Evolutionary conservation across 2,329 filamentous ascomycete species (phyloP).

Genomic region (Neofusicoccum laricinum): DNA sequence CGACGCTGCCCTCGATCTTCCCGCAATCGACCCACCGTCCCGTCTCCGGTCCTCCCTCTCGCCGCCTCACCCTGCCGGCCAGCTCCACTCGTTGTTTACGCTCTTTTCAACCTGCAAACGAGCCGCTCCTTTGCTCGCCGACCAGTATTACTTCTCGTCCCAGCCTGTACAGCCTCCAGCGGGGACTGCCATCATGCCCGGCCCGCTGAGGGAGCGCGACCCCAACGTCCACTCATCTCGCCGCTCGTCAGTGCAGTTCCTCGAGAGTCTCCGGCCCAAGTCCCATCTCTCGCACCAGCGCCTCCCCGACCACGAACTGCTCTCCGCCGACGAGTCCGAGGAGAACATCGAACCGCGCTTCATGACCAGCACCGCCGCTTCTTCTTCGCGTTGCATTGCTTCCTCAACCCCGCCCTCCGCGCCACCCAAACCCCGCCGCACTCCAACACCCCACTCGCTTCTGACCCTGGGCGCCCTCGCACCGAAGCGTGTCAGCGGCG

Average conservation of each 20-base stretch:
- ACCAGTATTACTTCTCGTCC: neutral
- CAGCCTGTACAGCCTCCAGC: neutral
- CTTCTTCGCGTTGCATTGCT: slow-evolving; percentile 22
- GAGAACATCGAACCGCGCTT: slow-evolving; percentile 19
- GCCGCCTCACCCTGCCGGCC: neutral
- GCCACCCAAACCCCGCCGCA: neutral
- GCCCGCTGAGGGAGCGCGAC: slow-evolving; percentile 23
- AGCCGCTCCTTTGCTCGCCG: neutral
- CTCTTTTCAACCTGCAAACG: neutral
- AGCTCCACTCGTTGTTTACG: neutral
- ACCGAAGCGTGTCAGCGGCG: slow-evolving; percentile 11
- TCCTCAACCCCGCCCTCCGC: slow-evolving; percentile 9
- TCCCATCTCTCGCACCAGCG: slow-evolving; percentile 6
- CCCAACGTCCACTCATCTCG: slow-evolving; percentile 20
- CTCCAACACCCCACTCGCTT: slow-evolving; percentile 14
- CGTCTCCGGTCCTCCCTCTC: neutral
- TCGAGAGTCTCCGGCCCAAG: neutral
- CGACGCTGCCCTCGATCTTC: neutral
- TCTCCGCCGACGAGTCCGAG: slow-evolving; percentile 1
- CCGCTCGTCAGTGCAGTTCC: slow-evolving; percentile 8
- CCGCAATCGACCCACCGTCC: neutral
- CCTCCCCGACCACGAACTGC: slow-evolving; percentile 20
- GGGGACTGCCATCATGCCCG: neutral
- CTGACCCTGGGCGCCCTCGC: neutral
- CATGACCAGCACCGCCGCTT: slow-evolving; percentile 26